Base-by-base conservation (phyloP, 2,329 filamentous ascomycete genomes). In the Lachnum nothofagi region DNA sequence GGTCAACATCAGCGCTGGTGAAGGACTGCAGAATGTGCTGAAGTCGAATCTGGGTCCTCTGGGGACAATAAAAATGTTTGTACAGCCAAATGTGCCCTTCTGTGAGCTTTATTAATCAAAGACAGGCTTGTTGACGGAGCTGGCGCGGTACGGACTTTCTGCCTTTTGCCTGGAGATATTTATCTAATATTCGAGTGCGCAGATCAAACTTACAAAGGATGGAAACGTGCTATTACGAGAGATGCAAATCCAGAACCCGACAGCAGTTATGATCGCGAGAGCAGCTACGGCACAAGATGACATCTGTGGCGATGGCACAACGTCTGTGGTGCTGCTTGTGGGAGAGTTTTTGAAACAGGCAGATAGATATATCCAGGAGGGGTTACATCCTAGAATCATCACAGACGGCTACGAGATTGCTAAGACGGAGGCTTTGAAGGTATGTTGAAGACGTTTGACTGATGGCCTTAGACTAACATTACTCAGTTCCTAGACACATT, bases 181-280 rank as follows among this genome's bases (percentile, higher is more conserved):
- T 52, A 52, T 57, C 51, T 62, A 60, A 53, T 54, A 41, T 46
- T 35, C 35, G 23, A 34, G 39, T 45, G 5, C 25, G 34, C 61
- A 93, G 82, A 98, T 98, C 75, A 98, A 98, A 75, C 80, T 98
- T 68, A 98, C 93, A 62, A 98, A 98, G 72, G 93, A 98, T 73
- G 93, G 93, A 67, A 96, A 95, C 65, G 91, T 97, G 53, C 76
- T 85, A 22, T 71, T 85, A 56, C 75, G 82, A 63, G 82, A 86
- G 69, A 85, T 85, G 82, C 91, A 97, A 82, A 97, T 97, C 68
- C 91, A 96, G 74, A 97, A 97, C 71, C 93, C 93, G 23, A 98
- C 93, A 29, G 93, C 93, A 58, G 93, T 93, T 55, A 85, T 85
- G 81, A 85, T 85, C 68, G 82, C 81, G 49, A 74, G 82, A 67